Evolutionary conservation across 1,139 yeast species (phyloP).

Genomic region (Debaryomyces singareniensis): DNA sequence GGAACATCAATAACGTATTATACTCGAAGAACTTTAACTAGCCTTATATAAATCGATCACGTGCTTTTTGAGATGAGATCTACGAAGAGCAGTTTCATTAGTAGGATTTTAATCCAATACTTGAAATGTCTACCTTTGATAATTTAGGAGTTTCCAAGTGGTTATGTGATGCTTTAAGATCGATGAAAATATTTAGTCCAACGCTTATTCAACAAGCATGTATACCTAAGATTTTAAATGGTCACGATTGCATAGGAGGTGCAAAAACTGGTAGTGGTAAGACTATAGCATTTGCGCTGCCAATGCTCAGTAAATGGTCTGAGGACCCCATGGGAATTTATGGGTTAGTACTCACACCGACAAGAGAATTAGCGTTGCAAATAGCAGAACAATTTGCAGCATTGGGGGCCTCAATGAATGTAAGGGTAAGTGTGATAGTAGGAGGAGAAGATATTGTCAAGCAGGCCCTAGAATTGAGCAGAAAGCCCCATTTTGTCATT

Average conservation of each 20-base stretch:
- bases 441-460: conserved; percentile 93
- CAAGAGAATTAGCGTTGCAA: conserved; percentile 92
- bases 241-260: conserved; percentile 94
- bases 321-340: conserved; percentile 90
- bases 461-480: conserved; percentile 76
- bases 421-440: conserved; percentile 72
- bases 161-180: conserved; percentile 72
- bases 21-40: too few relatives aligned
- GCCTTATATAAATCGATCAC: too few relatives aligned
- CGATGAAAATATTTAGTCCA: conserved; percentile 81
- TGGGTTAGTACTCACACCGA: conserved; percentile 88
- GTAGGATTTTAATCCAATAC: too few relatives aligned
- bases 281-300: conserved; percentile 95
- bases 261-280: conserved; percentile 99
- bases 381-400: conserved; percentile 97
- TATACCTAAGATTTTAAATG: conserved; percentile 77
- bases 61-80: too few relatives aligned
- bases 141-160: conserved; percentile 77
- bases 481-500: conserved; percentile 86
- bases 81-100: too few relatives aligned
- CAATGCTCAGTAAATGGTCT: conserved; percentile 92
- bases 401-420: conserved; percentile 81
- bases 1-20: too few relatives aligned
- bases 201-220: conserved; percentile 85
- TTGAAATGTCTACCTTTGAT: conserved; percentile 45